These are phyloP conservation scores for Ganoderma boninense DNA, from an alignment of 1,284 basidiomycete genomes.

Conservation along the genomic window DNA sequence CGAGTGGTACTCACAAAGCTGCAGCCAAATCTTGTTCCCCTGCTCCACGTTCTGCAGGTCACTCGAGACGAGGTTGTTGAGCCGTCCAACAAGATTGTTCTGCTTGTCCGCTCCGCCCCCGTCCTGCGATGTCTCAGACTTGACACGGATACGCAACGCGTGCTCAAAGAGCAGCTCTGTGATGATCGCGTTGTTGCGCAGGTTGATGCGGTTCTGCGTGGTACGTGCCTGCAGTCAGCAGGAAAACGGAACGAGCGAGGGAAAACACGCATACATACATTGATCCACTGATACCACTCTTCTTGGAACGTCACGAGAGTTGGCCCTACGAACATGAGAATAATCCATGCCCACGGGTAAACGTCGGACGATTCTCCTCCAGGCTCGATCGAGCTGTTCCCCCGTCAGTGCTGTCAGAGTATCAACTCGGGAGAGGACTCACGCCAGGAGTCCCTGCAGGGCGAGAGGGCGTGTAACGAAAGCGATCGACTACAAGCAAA, in stretches of 20 bases:
- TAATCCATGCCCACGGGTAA: slow-evolving; percentile 69
- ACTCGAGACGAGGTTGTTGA: slow-evolving; percentile 54
- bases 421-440: not conserved
- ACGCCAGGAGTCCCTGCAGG: slow-evolving; percentile 44
- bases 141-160: slow-evolving; percentile 61
- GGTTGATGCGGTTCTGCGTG: slow-evolving; percentile 43
- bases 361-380: slow-evolving; percentile 46
- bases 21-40: slow-evolving; percentile 43
- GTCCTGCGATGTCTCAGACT: slow-evolving; percentile 36
- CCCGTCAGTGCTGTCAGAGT: slow-evolving; percentile 8
- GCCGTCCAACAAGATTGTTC: slow-evolving; percentile 54
- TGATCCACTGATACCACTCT: slow-evolving; percentile 62
- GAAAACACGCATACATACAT: slow-evolving; percentile 38
- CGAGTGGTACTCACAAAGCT: slow-evolving; percentile 30
- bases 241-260: slow-evolving; percentile 9
- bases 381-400: slow-evolving; percentile 50
- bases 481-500: slow-evolving; percentile 9
- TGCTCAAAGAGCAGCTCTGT: slow-evolving; percentile 67
- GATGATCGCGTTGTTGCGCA: slow-evolving; percentile 56
- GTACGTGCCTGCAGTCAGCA: slow-evolving; percentile 21
- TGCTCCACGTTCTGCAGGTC: slow-evolving; percentile 46
- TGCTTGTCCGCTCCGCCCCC: slow-evolving; percentile 26
- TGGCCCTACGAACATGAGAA: slow-evolving; percentile 67
- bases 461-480: not conserved
- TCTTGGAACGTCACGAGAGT: slow-evolving; percentile 47